phyloP scores from a whole-genome alignment of 805 yeast genomes.

The Metschnikowia noctiluminum region DNA sequence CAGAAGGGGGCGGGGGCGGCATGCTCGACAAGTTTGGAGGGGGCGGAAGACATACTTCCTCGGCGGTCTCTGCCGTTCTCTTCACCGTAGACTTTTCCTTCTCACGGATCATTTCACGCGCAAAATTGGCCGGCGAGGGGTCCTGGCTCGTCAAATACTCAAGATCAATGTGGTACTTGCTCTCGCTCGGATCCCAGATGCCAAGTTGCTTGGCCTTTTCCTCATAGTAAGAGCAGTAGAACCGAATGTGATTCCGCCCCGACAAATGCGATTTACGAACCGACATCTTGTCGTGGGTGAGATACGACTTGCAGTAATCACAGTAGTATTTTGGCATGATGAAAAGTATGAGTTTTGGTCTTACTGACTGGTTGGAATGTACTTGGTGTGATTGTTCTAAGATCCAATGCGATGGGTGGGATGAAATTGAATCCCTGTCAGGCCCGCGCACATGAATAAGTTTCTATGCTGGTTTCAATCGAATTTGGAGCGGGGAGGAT shows the following conservation, averaged over 20 bases:
- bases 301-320: conserved; percentile 76
- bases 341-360: neutral
- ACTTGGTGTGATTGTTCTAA: neutral
- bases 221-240: conserved; percentile 74
- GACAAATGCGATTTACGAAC: conserved; percentile 76
- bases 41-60: conserved; percentile 18
- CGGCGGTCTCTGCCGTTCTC: conserved; percentile 10
- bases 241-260: conserved; percentile 72
- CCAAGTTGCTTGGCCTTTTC: conserved; percentile 30
- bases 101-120: conserved; percentile 11
- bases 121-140: conserved; percentile 22
- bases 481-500: no score
- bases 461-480: no score
- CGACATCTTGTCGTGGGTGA: conserved; percentile 86
- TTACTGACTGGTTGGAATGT: no score
- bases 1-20: conserved; percentile 20
- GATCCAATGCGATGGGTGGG: no score
- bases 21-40: conserved; percentile 16
- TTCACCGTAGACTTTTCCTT: conserved; percentile 15
- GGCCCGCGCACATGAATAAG: no score
- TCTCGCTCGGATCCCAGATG: conserved; percentile 28
- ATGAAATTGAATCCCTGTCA: no score
- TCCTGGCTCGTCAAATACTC: conserved; percentile 32
- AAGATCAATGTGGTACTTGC: conserved; percentile 35
- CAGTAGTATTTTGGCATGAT: conserved; percentile 73